Evolutionary conservation across 2,329 filamentous ascomycete species (phyloP), one percentile per base, ranked within the genome.

Genomic region (Stromatinia cepivora): DNA sequence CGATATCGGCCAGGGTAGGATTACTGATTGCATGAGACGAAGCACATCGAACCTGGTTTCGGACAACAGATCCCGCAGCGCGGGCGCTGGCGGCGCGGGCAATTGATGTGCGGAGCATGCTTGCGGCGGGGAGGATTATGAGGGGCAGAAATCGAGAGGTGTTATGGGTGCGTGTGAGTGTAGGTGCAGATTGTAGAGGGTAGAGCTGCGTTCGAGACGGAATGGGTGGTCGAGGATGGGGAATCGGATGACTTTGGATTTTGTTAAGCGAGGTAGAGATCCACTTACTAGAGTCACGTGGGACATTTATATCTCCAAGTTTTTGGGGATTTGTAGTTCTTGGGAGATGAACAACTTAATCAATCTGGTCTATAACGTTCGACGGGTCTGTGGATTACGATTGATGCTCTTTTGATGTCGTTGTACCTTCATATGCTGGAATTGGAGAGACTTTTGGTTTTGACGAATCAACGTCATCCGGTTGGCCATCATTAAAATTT

Each of bases 1-100:
- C 95, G 80, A 99, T 98, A 84, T 97, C 93, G 83, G 93, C 92
- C 79, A 99, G 88, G 70, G 93, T 97, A 77, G 96, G 95, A 86
- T 97, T 98, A 79, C 94, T 96, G 84, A 99, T 96, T 81, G 94
- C 94, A 82, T 97, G 93, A 77, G 92, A 92, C 71, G 71, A 72
- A 71, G 69, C 64, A 53, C 62, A 45, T 69, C 69, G 42, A 71
- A 69, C 54, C 67, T 59, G 25, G 52, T 53, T 52, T n/a, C 45
- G 57, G 46, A 31, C 58, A 13, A 48, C 70, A 68, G 58, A 59
- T 67, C 68, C 66, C 65, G 22, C 61, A 15, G 65, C 69, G 58
- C 57, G 48, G 25, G n/a, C 39, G 45, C 34, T 20, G 53, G 50
- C 57, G 15, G 45, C 46, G 64, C 72, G 72, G 39, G 69, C 57